A percentile compares a stretch with the other conserved stretches of the same genome.
Conservation (phyloP, 768 basidiomycete species). For the Rhizopogon rudus region DNA sequence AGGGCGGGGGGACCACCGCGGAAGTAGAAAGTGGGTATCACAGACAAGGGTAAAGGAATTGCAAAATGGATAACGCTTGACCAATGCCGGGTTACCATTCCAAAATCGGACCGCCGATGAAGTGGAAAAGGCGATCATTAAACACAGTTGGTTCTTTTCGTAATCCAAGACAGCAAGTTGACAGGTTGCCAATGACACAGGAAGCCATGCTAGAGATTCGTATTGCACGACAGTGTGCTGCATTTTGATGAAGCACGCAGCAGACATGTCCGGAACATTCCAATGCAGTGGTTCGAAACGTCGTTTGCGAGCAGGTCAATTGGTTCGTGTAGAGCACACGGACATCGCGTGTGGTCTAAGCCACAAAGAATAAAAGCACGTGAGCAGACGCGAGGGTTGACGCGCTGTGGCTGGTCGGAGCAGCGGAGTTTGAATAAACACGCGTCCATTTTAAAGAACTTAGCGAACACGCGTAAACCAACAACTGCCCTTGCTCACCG, state of each 20-base stretch:
- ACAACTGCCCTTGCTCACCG: conserved; percentile 22
- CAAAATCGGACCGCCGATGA: background rate
- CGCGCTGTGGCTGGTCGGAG: conserved; percentile 29
- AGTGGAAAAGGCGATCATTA: background rate
- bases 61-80: background rate
- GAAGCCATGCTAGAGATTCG: too few species aligned
- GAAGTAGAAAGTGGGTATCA: background rate
- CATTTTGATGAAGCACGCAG: background rate
- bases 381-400: conserved; percentile 18
- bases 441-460: conserved; percentile 23
- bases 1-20: background rate
- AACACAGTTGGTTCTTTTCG: too few species aligned
- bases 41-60: background rate
- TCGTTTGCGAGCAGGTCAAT: background rate
- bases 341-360: background rate
- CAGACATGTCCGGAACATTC: background rate
- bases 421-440: conserved; percentile 27
- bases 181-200: too few species aligned
- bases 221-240: background rate
- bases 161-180: too few species aligned
- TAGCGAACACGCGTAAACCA: conserved; percentile 17
- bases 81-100: background rate
- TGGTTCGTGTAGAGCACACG: background rate
- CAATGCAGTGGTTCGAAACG: background rate
- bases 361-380: conserved; percentile 1